Percentiles rank a stretch among this genome's conserved stretches.
Conservation (phyloP, 805 yeast species). For the Candida nitratophila region DNA sequence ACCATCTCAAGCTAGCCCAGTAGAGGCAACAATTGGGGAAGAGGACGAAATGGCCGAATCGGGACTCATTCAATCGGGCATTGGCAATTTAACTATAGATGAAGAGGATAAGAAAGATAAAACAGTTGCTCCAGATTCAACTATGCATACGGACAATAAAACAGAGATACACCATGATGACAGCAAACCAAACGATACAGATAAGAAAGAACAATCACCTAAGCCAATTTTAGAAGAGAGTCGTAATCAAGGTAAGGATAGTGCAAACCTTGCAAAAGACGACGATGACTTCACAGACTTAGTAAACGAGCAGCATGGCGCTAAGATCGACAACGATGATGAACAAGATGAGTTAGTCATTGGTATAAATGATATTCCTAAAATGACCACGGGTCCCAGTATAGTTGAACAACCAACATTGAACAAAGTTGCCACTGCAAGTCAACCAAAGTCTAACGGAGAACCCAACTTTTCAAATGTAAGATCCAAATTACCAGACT, state of each 20-base stretch:
- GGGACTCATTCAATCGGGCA: neutral
- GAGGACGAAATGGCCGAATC: constrained; percentile 7
- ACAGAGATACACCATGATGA: no score
- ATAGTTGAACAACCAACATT: no score
- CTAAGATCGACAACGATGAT: constrained; percentile 1
- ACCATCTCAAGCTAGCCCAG: neutral
- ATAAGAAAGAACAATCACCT: no score
- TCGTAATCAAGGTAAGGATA: no score
- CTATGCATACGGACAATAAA: no score
- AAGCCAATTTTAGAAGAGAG: no score
- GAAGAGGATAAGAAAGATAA: neutral
- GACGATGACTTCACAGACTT: no score
- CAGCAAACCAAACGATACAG: no score
- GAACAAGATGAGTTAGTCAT: neutral
- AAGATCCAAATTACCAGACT: neutral
- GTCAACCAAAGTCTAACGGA: neutral
- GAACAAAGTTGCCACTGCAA: neutral
- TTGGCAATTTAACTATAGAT: neutral
- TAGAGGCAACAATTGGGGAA: constrained; percentile 9
- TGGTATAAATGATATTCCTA: neutral
- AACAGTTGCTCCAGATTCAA: no score
- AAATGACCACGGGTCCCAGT: neutral
- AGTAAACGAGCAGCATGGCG: no score
- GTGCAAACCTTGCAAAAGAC: constrained; percentile 4
- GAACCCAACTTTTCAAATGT: neutral